phyloP scores from a whole-genome alignment of 176 grass and related monocot species.

The Chrysopogon serrulatus region DNA sequence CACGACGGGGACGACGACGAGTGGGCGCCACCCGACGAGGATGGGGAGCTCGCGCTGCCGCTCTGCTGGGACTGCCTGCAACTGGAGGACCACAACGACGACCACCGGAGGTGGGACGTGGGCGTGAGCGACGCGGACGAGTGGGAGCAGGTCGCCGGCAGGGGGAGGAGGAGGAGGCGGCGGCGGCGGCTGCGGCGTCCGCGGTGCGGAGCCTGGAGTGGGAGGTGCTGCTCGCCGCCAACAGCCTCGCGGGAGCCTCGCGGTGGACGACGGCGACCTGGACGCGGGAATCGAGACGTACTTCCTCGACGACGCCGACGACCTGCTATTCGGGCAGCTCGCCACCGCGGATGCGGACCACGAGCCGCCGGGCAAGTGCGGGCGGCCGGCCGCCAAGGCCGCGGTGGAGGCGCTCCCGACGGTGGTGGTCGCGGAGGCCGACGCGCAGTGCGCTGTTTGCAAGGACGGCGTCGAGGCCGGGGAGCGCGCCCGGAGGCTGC shows the following conservation, averaged over 20 bases:
- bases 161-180: slow-evolving; percentile 18
- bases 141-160: slow-evolving; percentile 41
- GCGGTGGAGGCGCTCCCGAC: slow-evolving; percentile 66
- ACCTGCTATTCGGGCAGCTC: slow-evolving; percentile 64
- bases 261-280: slow-evolving; percentile 31
- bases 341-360: slow-evolving; percentile 21
- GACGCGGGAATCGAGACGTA: slow-evolving; percentile 43
- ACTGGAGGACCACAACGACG: slow-evolving; percentile 45
- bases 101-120: slow-evolving; percentile 37
- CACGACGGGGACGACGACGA: neutral
- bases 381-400: slow-evolving; percentile 45
- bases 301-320: slow-evolving; percentile 57
- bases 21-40: slow-evolving; percentile 27
- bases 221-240: slow-evolving; percentile 77
- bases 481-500: slow-evolving; percentile 51
- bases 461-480: slow-evolving; percentile 58
- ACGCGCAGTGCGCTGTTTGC: slow-evolving; percentile 72
- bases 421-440: slow-evolving; percentile 39
- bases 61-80: slow-evolving; percentile 62
- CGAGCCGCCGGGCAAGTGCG: slow-evolving; percentile 49
- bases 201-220: slow-evolving; percentile 50
- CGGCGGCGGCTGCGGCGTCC: neutral
- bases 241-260: slow-evolving; percentile 44
- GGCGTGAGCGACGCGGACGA: slow-evolving; percentile 27
- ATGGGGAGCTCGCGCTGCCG: slow-evolving; percentile 36